Base-by-base conservation (phyloP, 1,139 yeast species). In the Trichomonascaceae sp. region DNA sequence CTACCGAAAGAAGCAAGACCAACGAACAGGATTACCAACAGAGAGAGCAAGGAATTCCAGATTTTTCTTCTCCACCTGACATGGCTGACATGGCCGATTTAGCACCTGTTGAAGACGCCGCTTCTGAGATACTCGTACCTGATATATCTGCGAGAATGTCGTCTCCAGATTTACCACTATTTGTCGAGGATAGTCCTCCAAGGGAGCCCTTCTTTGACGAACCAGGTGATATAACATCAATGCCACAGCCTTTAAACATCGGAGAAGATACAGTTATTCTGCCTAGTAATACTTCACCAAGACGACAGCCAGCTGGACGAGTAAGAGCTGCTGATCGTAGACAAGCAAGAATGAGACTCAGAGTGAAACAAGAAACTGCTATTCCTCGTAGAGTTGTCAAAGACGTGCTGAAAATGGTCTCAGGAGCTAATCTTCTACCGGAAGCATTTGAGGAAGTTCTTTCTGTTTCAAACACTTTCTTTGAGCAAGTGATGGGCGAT, bases 401-500 rank as follows among this genome's bases (percentile, higher is more conserved):
- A 32, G 66, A 65, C 48, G 47, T 62, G 8, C 43, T 63, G n/a
- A 58, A 58, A 38, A 55, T 62, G 22, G 49, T 66, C 54, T 50
- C 52, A 6, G 45, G 44, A 20, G 36, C 52, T 9, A 32, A 27
- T 10, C 39, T 66, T 8, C 56, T 61, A 1, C 53, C 61, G 3
- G 65, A 60, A 22, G 65, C 66, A 3, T 51, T 67, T n/a, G 65
- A 64, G 9, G 63, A 63, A 7, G 54, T 69, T 9, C 50, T 62
- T 19, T 57, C 56, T 1, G 65, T 63, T 2, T 62, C 70, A 1
- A 61, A 67, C 17, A 49, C 36, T 43, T 69, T 60, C 55, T 65
- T 69, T 47, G 63, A 58, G 19, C 70, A 66, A 53, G 57, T 57
- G 1, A 53, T 64, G 10, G 55, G 50, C 3, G 72, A 67, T 53